Evolutionary conservation across 768 basidiomycete genomes (phyloP).

Genomic region (Phlebiopsis gigantea): DNA sequence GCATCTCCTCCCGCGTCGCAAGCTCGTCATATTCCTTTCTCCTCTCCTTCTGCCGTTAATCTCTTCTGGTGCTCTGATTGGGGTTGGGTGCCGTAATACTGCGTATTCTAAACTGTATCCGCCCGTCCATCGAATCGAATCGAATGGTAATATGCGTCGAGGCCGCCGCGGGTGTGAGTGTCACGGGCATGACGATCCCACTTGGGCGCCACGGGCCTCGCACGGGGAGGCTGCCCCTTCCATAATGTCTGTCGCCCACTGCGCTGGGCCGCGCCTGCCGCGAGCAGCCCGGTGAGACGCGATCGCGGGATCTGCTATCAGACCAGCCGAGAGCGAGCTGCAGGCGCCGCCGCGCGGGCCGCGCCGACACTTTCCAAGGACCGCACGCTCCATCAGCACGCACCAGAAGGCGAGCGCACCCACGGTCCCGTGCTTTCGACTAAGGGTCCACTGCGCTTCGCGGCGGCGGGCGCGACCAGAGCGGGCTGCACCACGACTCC

Average conservation of each 20-base stretch:
- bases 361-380: background rate
- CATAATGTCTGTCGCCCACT: background rate
- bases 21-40: no score
- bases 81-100: background rate
- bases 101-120: no score
- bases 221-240: background rate
- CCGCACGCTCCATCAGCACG: background rate
- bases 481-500: no score
- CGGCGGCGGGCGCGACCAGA: no score
- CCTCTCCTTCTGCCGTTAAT: no score
- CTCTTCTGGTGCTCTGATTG: background rate
- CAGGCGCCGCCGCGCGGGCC: background rate
- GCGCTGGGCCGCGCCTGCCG: background rate
- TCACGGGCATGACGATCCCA: no score
- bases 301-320: background rate
- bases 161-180: no score
- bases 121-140: no score
- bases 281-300: background rate
- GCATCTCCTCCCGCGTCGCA: no score
- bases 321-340: slow-evolving; percentile 1
- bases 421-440: background rate
- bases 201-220: background rate
- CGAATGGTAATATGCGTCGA: no score
- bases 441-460: background rate
- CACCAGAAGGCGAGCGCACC: background rate